Evolutionary conservation across 768 basidiomycete species (phyloP), one percentile per base, ranked within the genome.

Genomic region (Hebeloma cylindrosporum): DNA sequence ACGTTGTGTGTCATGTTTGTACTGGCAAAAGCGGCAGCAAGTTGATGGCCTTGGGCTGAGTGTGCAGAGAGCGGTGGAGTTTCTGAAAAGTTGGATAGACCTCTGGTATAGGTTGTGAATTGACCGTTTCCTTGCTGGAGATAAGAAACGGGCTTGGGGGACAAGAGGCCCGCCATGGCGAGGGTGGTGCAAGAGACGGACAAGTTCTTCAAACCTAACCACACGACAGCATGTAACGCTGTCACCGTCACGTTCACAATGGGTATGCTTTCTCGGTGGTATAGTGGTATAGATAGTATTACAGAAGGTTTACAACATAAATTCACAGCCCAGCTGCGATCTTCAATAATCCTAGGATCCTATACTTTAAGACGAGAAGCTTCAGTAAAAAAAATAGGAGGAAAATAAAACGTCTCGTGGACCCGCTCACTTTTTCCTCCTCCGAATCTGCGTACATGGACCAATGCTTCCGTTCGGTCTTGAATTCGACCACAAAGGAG

Each of bases 401-500:
- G 35, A 13, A 23, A 37, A 32, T 11, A 7, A 45, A 28, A 7
- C n/a, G n/a, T n/a, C n/a, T n/a, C n/a, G n/a, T n/a, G n/a, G n/a
- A n/a, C n/a, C n/a, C n/a, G 7, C 13, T 54, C 47, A 75, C 81
- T 73, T 84, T 84, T 46, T 83, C 82, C 49, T 78, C 73, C 59
- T 80, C 81, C 16, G 74, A 72, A 57, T 84, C 83, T 5, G 79
- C 68, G 46, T 70, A 86, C 67, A 84, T 67, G 29, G 75, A 67
- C 80, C 82, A 85, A 11, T 69, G 60, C 20, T 66, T 66, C 6
- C 63, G 67, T 4, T 60, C 74, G 43, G 75, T 71, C 26, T 66
- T 68, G 58, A 85, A 83, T 48, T 81, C 81, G 20, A 85, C 63
- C 2, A 77, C 84, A 62, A 86, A 84, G 0, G 84, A 82, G 46